Evolutionary conservation across 495 filamentous ascomycete genomes (phyloP).

Genomic region (Trichoderma reesei): DNA sequence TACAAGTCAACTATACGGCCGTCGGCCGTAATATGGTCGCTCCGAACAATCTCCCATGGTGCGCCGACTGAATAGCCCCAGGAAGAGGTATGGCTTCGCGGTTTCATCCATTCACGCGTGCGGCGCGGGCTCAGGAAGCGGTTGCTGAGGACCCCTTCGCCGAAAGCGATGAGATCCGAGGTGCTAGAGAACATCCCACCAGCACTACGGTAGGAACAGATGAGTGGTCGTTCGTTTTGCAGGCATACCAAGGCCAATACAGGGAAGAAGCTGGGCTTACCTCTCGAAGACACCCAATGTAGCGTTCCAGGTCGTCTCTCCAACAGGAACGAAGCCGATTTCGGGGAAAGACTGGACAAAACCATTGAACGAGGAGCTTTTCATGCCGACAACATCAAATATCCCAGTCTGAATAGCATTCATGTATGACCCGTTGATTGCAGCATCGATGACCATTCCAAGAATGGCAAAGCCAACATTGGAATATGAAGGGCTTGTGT

Average conservation of each 20-base stretch:
- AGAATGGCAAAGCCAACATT: conserved; percentile 33
- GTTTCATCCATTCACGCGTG: conserved; percentile 50
- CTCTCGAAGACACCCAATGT: conserved; percentile 35
- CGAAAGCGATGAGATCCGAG: conserved; percentile 42
- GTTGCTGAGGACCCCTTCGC: conserved; percentile 39
- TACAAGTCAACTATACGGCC: conserved; percentile 41
- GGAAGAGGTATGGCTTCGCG: conserved; percentile 36
- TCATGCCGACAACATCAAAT: conserved; percentile 32
- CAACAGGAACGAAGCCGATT: conserved; percentile 31
- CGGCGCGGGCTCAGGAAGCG: conserved; percentile 29
- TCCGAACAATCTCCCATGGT: conserved; percentile 47
- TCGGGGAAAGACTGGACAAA: conserved; percentile 20
- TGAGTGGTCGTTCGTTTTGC: no score
- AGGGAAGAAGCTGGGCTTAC: conserved; percentile 22
- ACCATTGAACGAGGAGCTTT: conserved; percentile 24
- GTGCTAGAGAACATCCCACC: conserved; percentile 46
- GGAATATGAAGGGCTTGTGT: conserved; percentile 31
- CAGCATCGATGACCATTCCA: conserved; percentile 27
- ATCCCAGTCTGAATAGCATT: conserved; percentile 24
- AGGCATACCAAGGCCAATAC: not conserved
- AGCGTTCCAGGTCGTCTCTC: conserved; percentile 30
- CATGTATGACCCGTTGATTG: conserved; percentile 24
- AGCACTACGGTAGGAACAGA: conserved; percentile 11
- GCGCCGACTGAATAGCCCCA: conserved; percentile 34
- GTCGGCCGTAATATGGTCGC: conserved; percentile 25